phyloP scores from a whole-genome alignment of 495 filamentous ascomycete species.

The Aspergillus saccharolyticus region DNA sequence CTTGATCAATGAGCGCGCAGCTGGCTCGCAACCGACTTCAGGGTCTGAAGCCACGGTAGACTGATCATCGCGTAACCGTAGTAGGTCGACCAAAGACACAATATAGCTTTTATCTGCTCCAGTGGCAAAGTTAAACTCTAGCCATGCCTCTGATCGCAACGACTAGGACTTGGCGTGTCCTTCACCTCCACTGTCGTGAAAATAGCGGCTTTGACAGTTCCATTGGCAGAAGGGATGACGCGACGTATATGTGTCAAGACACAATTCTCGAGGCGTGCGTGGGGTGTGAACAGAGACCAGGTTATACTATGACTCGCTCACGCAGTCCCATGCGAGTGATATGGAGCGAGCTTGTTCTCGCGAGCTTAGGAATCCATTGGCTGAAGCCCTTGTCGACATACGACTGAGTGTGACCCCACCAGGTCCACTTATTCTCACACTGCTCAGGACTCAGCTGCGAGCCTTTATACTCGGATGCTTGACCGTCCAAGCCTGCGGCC shows the following conservation, averaged over 20 bases:
- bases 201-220: slow-evolving; percentile 5
- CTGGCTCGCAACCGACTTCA: background rate
- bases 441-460: slow-evolving; percentile 4
- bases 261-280: background rate
- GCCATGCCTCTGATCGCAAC: slow-evolving; percentile 6
- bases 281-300: background rate
- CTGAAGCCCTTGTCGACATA: background rate
- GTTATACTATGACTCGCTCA: background rate
- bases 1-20: background rate
- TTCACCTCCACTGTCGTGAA: background rate
- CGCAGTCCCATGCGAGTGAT: slow-evolving; percentile 7
- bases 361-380: background rate
- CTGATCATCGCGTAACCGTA: background rate
- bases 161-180: background rate
- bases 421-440: slow-evolving; percentile 1
- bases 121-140: slow-evolving; percentile 8
- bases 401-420: background rate
- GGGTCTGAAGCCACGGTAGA: background rate
- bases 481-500: background rate
- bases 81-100: background rate
- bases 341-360: slow-evolving; percentile 1
- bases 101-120: slow-evolving; percentile 6
- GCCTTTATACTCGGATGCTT: slow-evolving; percentile 7
- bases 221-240: background rate
- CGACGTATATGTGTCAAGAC: background rate